phyloP scores from a whole-genome alignment of 2,329 filamentous ascomycete species.

The Aureobasidium musti region DNA sequence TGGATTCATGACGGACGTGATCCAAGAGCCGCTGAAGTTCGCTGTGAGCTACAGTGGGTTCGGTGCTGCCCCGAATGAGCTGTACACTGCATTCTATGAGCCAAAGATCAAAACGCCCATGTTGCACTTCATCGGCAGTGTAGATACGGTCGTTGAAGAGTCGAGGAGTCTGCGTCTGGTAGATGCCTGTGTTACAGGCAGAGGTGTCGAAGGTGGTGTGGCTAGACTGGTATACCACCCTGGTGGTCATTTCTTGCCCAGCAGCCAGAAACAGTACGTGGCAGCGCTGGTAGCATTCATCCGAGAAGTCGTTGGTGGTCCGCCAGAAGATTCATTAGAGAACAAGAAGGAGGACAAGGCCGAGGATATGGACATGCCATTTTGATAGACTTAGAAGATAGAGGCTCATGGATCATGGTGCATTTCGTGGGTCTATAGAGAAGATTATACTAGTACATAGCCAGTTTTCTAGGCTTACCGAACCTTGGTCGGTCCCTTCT shows the following conservation, averaged over 20 bases:
- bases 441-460: slow-evolving; percentile 25
- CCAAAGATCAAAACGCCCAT: slow-evolving; percentile 75
- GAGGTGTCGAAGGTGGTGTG: slow-evolving; percentile 44
- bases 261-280: slow-evolving; percentile 73
- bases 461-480: slow-evolving; percentile 33
- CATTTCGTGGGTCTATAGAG: slow-evolving; percentile 27
- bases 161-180: slow-evolving; percentile 65
- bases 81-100: slow-evolving; percentile 70
- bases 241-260: slow-evolving; percentile 86
- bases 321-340: slow-evolving; percentile 38
- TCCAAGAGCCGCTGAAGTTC: slow-evolving; percentile 65
- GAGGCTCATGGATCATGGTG: slow-evolving; percentile 24
- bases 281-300: slow-evolving; percentile 75
- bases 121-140: slow-evolving; percentile 76
- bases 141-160: slow-evolving; percentile 90
- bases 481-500: slow-evolving; percentile 46
- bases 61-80: slow-evolving; percentile 58
- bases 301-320: slow-evolving; percentile 52
- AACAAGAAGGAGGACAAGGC: slow-evolving; percentile 57
- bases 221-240: slow-evolving; percentile 68
- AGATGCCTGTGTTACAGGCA: slow-evolving; percentile 60
- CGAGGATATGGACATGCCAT: slow-evolving; percentile 70
- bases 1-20: slow-evolving; percentile 41
- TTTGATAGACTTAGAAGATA: slow-evolving; percentile 44
- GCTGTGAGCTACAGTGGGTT: slow-evolving; percentile 79